Conservation (phyloP, 1,284 basidiomycete species). For the Cryptococcus sp. region DNA sequence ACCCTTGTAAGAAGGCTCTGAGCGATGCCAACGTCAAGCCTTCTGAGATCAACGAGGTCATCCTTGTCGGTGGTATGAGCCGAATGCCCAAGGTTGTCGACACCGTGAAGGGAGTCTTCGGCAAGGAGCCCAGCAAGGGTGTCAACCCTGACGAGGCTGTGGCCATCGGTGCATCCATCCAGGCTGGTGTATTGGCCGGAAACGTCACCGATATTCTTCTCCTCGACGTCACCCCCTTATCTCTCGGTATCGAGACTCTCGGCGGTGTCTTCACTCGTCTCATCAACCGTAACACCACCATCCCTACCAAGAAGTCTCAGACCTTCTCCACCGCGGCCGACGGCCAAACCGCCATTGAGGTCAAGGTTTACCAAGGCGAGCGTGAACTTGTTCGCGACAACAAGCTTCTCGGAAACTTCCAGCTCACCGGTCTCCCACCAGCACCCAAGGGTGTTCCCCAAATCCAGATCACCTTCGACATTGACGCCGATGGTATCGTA, state of each 20-base stretch:
- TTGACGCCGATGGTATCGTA: slow-evolving; percentile 98
- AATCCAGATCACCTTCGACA: slow-evolving; percentile 98
- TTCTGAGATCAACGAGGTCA: slow-evolving; percentile 91
- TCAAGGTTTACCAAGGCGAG: slow-evolving; percentile 98
- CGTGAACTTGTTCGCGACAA: slow-evolving; percentile 92
- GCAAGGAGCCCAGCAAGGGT: slow-evolving; percentile 94
- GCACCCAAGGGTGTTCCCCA: slow-evolving; percentile 97
- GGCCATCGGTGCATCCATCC: slow-evolving; percentile 88
- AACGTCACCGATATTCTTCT: slow-evolving; percentile 96
- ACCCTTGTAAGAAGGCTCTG: slow-evolving; percentile 98
- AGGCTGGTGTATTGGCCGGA: slow-evolving; percentile 93
- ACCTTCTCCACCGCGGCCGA: slow-evolving; percentile 98
- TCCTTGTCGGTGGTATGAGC: slow-evolving; percentile 97
- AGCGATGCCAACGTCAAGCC: slow-evolving; percentile 88
- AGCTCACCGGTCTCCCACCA: slow-evolving; percentile 95
- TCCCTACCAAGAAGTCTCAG: slow-evolving; percentile 99
- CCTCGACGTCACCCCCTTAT: slow-evolving; percentile 85
- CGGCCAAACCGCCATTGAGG: slow-evolving; percentile 92
- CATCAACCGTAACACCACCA: slow-evolving; percentile 96
- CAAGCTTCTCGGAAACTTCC: slow-evolving; percentile 99
- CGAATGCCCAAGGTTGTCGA: slow-evolving; percentile 96
- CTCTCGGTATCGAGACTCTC: slow-evolving; percentile 83
- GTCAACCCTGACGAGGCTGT: slow-evolving; percentile 97
- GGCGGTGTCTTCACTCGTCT: slow-evolving; percentile 96
- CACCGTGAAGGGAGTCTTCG: slow-evolving; percentile 89